Evolutionary conservation across 2,329 filamentous ascomycete species (phyloP).

Genomic region (Trichophyton schoenleinii): DNA sequence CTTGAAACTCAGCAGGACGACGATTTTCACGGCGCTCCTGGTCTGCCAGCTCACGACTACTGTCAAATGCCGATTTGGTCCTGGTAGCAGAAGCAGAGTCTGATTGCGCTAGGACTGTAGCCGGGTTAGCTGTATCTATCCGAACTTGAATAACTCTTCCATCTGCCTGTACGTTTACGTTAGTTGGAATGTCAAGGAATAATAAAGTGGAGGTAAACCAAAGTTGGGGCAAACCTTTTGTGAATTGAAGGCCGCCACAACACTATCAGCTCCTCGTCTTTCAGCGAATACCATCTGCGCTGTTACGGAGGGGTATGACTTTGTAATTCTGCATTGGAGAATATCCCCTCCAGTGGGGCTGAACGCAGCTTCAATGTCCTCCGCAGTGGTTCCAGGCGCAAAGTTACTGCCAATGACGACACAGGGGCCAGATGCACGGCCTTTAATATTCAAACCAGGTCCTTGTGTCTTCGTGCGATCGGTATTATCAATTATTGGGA

Average conservation of each 20-base stretch:
- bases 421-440: constrained; percentile 41
- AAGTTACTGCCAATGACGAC: constrained; percentile 51
- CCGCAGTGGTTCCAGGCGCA: constrained; percentile 52
- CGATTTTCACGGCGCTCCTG: constrained; percentile 27
- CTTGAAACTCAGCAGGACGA: constrained; percentile 24
- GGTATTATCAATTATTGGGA: background rate
- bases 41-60: constrained; percentile 30
- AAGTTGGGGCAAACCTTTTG: constrained; percentile 39
- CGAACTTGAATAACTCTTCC: constrained; percentile 47
- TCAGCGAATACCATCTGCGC: constrained; percentile 48
- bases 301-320: constrained; percentile 44
- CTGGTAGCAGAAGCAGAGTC: constrained; percentile 11
- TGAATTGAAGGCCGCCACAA: constrained; percentile 50
- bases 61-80: constrained; percentile 20
- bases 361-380: constrained; percentile 52
- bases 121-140: constrained; percentile 27
- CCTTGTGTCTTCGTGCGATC: background rate
- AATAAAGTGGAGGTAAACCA: background rate
- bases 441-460: constrained; percentile 43
- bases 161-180: constrained; percentile 39
- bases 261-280: constrained; percentile 43
- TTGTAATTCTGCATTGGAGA: constrained; percentile 41
- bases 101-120: constrained; percentile 5
- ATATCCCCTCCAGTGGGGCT: constrained; percentile 41
- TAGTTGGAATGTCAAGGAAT: background rate